Conservation (phyloP, 495 filamentous ascomycete species). For the Aspergillus conjunctus region DNA sequence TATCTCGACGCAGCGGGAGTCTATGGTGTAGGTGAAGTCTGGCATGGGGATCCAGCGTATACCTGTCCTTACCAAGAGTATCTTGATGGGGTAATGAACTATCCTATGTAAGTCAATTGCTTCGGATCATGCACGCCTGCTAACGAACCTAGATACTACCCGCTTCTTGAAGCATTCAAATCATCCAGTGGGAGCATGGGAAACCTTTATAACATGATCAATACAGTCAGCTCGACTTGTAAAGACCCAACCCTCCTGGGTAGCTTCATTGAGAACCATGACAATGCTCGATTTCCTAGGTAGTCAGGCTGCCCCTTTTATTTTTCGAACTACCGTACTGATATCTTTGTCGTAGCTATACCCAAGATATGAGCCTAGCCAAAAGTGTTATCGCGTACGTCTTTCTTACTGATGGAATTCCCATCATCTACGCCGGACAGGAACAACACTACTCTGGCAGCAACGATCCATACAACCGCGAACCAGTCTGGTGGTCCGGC, state of each 20-base stretch:
- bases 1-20: slow-evolving; percentile 69
- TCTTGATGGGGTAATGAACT: slow-evolving; percentile 68
- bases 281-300: slow-evolving; percentile 66
- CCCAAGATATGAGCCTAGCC: slow-evolving; percentile 52
- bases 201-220: slow-evolving; percentile 60
- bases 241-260: slow-evolving; percentile 66
- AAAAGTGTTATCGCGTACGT: slow-evolving; percentile 72
- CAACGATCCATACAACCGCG: slow-evolving; percentile 67
- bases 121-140: background rate
- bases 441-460: slow-evolving; percentile 73
- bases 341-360: slow-evolving; percentile 44
- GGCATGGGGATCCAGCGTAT: slow-evolving; percentile 60
- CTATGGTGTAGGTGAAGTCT: slow-evolving; percentile 71
- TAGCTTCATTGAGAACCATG: slow-evolving; percentile 81
- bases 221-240: slow-evolving; percentile 56
- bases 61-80: slow-evolving; percentile 66
- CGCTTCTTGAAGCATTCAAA: slow-evolving; percentile 62
- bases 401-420: slow-evolving; percentile 71
- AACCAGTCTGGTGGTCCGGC: slow-evolving; percentile 70
- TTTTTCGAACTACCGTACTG: background rate
- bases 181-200: slow-evolving; percentile 60
- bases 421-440: slow-evolving; percentile 70
- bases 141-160: slow-evolving; percentile 46
- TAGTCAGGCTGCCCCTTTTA: background rate
- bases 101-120: slow-evolving; percentile 40